phyloP scores from a whole-genome alignment of 2,329 filamentous ascomycete species.

The Arthroderma uncinatum region DNA sequence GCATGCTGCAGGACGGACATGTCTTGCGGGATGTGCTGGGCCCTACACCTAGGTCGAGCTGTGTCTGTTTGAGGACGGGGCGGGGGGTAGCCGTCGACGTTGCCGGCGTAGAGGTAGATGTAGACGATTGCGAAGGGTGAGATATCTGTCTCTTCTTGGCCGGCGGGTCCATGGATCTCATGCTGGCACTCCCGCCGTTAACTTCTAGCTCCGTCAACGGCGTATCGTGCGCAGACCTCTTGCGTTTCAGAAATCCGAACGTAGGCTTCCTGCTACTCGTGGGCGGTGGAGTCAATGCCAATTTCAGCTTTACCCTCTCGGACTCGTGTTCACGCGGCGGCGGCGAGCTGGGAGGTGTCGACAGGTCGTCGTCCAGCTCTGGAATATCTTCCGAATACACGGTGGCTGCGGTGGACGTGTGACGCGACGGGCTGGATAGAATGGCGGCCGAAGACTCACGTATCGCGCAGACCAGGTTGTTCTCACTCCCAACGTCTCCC shows the following conservation, averaged over 20 bases:
- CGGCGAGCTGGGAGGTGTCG: conserved; percentile 44
- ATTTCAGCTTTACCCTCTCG: conserved; percentile 4
- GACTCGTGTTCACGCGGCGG: conserved; percentile 15
- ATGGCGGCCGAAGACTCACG: conserved; percentile 38
- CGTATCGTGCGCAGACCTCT: conserved; percentile 22
- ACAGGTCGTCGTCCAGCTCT: conserved; percentile 30
- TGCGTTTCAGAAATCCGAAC: conserved; percentile 41
- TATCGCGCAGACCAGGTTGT: conserved; percentile 38
- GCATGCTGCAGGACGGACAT: conserved; percentile 54
- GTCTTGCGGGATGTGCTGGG: conserved; percentile 42
- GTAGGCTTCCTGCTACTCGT: conserved; percentile 38
- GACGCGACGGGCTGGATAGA: conserved; percentile 38
- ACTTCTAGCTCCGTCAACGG: conserved; percentile 34
- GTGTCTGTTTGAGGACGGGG: conserved; percentile 45
- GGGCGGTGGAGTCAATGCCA: conserved; percentile 33
- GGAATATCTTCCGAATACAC: conserved; percentile 34
- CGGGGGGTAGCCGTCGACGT: conserved; percentile 8
- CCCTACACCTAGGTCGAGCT: conserved; percentile 44
- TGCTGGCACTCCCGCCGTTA: conserved; percentile 30
- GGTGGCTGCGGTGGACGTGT: conserved; percentile 34
- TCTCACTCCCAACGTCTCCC: conserved; percentile 31
- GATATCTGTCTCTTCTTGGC: conserved; percentile 22
- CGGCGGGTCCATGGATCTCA: conserved; percentile 26
- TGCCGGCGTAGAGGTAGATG: not conserved
- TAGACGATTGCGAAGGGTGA: not conserved